Conservation (phyloP, 495 filamentous ascomycete genomes). For the Hypoxylon intermedium region DNA sequence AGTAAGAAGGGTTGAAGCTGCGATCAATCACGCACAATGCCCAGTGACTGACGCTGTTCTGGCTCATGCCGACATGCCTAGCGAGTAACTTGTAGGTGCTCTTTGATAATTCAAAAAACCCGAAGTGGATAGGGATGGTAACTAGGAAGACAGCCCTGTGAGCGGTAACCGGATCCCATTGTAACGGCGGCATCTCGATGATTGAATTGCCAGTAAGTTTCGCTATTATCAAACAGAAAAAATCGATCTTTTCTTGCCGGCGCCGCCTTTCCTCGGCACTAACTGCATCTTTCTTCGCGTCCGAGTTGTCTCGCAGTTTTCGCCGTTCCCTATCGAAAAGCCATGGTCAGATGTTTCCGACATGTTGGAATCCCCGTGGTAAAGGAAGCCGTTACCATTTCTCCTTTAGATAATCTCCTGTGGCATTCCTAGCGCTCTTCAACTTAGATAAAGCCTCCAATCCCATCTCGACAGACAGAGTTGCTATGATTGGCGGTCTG, state of each 20-base stretch:
- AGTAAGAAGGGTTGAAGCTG: conserved; percentile 28
- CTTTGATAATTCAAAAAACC: conserved; percentile 32
- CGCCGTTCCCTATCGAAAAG: conserved; percentile 14
- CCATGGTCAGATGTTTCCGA: conserved; percentile 3
- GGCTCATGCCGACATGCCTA: conserved; percentile 38
- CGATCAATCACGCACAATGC: conserved; percentile 36
- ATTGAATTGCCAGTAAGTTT: conserved; percentile 33
- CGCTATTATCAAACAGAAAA: conserved; percentile 23
- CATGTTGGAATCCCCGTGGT: not conserved
- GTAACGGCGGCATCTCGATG: conserved; percentile 26
- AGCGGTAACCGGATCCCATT: conserved; percentile 18
- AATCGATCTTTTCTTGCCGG: conserved; percentile 24
- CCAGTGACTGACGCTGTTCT: conserved; percentile 37
- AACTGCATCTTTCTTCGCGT: conserved; percentile 3
- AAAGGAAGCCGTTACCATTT: too few relatives aligned
- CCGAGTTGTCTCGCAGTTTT: conserved; percentile 4
- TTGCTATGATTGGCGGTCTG: not conserved
- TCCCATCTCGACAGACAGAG: conserved; percentile 11
- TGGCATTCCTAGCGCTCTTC: conserved; percentile 11
- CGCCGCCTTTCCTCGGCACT: conserved; percentile 17
- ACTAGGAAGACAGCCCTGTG: conserved; percentile 34
- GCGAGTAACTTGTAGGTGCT: conserved; percentile 32
- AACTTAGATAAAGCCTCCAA: conserved; percentile 30
- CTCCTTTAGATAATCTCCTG: conserved; percentile 29
- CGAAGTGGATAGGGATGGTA: conserved; percentile 36